Percentiles rank a stretch among this genome's conserved stretches.
Conservation (phyloP, 805 yeast species). For the Monosporozyma solicola region DNA sequence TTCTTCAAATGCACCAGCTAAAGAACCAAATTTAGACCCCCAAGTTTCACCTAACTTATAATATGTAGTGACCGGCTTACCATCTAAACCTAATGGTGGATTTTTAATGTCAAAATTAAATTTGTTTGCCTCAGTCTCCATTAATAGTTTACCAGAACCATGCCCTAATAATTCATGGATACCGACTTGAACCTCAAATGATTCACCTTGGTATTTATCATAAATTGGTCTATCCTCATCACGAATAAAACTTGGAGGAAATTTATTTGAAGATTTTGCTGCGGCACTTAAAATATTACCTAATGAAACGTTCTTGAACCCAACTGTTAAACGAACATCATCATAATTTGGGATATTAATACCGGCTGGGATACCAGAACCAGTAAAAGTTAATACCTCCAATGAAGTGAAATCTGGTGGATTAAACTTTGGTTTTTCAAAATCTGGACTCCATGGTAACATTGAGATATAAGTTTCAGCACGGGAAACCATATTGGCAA, state of each 20-base stretch:
- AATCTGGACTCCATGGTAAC: slow-evolving; percentile 70
- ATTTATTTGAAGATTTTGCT: slow-evolving; percentile 41
- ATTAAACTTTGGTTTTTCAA: slow-evolving; percentile 76
- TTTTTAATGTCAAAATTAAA: slow-evolving; percentile 62
- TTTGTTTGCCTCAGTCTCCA: slow-evolving; percentile 48
- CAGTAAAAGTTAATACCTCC: slow-evolving; percentile 83
- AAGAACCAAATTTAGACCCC: slow-evolving; percentile 76
- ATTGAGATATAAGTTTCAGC: slow-evolving; percentile 57
- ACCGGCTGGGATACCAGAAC: slow-evolving; percentile 88
- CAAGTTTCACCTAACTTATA: slow-evolving; percentile 81
- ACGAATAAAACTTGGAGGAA: slow-evolving; percentile 57
- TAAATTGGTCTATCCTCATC: slow-evolving; percentile 46
- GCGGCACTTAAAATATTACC: slow-evolving; percentile 79
- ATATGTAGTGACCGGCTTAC: slow-evolving; percentile 54
- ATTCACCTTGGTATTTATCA: slow-evolving; percentile 65
- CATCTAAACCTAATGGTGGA: slow-evolving; percentile 56
- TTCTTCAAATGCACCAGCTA: slow-evolving; percentile 85
- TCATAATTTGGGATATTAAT: slow-evolving; percentile 90
- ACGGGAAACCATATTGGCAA: slow-evolving; percentile 54
- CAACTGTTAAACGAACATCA: slow-evolving; percentile 72
- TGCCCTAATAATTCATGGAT: slow-evolving; percentile 88
- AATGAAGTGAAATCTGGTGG: slow-evolving; percentile 90
- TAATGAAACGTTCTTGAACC: slow-evolving; percentile 82
- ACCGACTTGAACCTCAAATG: slow-evolving; percentile 91
- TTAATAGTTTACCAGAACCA: slow-evolving; percentile 76